Percentiles rank a stretch among this genome's conserved stretches.
Conservation (phyloP, 140 eudicot genomes). For the Cichorium intybus region DNA sequence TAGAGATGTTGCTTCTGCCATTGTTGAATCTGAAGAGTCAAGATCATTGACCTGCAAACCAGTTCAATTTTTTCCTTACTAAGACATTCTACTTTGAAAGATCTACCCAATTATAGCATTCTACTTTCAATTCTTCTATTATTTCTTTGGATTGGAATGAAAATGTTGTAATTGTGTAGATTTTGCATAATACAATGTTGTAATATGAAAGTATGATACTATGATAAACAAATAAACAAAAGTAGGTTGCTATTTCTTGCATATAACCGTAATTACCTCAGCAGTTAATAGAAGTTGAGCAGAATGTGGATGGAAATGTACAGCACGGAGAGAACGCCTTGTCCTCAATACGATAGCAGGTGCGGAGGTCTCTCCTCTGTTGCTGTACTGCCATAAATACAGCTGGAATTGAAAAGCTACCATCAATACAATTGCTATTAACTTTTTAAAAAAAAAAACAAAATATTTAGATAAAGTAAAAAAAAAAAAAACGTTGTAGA, state of each 20-base stretch:
- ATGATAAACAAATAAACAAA: too few relatives aligned
- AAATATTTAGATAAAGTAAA: background rate
- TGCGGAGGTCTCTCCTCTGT: conserved; percentile 63
- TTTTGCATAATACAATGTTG: too few relatives aligned
- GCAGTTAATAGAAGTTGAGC: conserved; percentile 90
- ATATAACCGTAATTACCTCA: conserved; percentile 55
- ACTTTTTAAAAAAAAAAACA: conserved; percentile 3
- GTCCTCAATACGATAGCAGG: conserved; percentile 84
- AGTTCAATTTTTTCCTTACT: conserved; percentile 17
- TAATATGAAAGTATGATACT: too few relatives aligned
- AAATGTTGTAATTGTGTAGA: too few relatives aligned
- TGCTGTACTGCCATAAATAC: conserved; percentile 80
- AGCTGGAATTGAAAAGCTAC: conserved; percentile 48
- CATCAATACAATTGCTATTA: conserved; percentile 10
- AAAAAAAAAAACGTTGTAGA: background rate
- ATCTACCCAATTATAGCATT: too few relatives aligned
- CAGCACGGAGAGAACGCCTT: conserved; percentile 95
- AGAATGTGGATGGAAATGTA: conserved; percentile 92
- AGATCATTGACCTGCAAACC: conserved; percentile 89
- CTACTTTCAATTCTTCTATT: too few relatives aligned
- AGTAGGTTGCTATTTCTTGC: background rate
- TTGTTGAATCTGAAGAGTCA: conserved; percentile 78
- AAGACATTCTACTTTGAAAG: too few relatives aligned
- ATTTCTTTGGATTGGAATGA: too few relatives aligned
- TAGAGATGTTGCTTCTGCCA: conserved; percentile 76